Evolutionary conservation across 495 filamentous ascomycete species (phyloP).

Genomic region (Usnea hakonensis): DNA sequence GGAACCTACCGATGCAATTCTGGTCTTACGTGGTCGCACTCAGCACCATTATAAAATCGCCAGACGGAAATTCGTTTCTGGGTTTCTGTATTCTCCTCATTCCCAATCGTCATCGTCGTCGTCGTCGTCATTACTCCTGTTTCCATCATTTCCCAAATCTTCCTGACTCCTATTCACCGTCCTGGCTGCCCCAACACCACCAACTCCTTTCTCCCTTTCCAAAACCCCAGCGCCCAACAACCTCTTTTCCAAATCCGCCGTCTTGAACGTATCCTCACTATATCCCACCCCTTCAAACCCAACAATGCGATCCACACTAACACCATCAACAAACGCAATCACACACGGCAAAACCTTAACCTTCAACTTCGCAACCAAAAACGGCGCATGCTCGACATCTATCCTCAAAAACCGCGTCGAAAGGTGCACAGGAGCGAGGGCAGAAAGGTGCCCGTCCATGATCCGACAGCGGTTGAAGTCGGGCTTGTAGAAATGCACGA

Average conservation of each 20-base stretch:
- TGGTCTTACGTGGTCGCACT: no score
- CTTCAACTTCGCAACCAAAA: conserved; percentile 61
- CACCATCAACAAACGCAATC: conserved; percentile 62
- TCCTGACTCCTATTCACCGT: conserved; percentile 29
- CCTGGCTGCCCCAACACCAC: conserved; percentile 32
- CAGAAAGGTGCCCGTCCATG: conserved; percentile 56
- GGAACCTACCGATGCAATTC: no score
- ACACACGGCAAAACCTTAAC: conserved; percentile 69
- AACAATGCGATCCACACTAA: conserved; percentile 58
- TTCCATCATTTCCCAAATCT: conserved; percentile 25
- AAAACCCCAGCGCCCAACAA: conserved; percentile 54
- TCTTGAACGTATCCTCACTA: conserved; percentile 53
- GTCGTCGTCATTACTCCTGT: conserved; percentile 40
- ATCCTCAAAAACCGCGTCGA: conserved; percentile 63
- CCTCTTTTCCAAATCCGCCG: conserved; percentile 54
- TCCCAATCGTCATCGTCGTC: conserved; percentile 62
- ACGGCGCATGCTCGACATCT: conserved; percentile 65
- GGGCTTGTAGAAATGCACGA: conserved; percentile 69
- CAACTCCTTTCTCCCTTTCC: conserved; percentile 43
- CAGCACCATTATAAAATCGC: no score
- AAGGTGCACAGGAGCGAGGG: conserved; percentile 54
- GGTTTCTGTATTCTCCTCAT: conserved; percentile 31
- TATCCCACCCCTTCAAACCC: conserved; percentile 67
- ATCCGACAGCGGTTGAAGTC: conserved; percentile 66
- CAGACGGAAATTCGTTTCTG: neutral